Base-by-base conservation (phyloP, 202 grass and related monocot genomes). In the Zizania palustris region DNA sequence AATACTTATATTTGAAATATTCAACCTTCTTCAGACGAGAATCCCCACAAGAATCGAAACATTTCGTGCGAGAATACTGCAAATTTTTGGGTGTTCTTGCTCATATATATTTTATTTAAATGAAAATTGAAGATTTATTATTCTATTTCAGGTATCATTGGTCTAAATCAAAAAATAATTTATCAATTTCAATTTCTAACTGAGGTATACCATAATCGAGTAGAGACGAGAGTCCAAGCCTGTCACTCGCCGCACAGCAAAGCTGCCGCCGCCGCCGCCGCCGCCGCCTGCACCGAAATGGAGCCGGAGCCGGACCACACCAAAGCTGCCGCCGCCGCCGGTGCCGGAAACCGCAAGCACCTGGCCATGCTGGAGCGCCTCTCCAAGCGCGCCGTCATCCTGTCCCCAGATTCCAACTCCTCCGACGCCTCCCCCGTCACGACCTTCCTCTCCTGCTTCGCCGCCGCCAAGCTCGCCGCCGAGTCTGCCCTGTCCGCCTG, bases 281-380 rank as follows among this genome's bases (percentile, higher is more conserved):
- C 72, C 15, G 21, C 48, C 13, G 75, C 55, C 44, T 56, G 43
- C 8, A 61, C 71, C 67, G 33, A 72, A 67, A 67, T 74, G 83
- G 83, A 73, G 43, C 39, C 77, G 61, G 51, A 73, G 38, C 14
- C 45, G 67, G 74, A 73, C 9, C 70, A 46, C 7, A 18, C 66
- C 61, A 74, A 62, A 49, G 50, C 51, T 16, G 6, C 53, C 44
- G 4, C 59, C 42, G 19, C 59, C 67, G 9, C 34, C 61, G 67
- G 15, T 51, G 74, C 9, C 9, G 51, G 35, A 20, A 61, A 91
- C 55, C 80, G 81, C 44, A 90, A 85, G 85, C 91, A 94, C 35
- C 84, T 83, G 1, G 85, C 85, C 48, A 81, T 94, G 85, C 69
- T 94, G 42, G 91, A 90, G 18, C 88, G 91, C 70, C 87, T 93